Percentiles rank a stretch among this genome's conserved stretches.
phyloP scores from a whole-genome alignment of 2,329 filamentous ascomycete genomes.

The Botrytis porri region DNA sequence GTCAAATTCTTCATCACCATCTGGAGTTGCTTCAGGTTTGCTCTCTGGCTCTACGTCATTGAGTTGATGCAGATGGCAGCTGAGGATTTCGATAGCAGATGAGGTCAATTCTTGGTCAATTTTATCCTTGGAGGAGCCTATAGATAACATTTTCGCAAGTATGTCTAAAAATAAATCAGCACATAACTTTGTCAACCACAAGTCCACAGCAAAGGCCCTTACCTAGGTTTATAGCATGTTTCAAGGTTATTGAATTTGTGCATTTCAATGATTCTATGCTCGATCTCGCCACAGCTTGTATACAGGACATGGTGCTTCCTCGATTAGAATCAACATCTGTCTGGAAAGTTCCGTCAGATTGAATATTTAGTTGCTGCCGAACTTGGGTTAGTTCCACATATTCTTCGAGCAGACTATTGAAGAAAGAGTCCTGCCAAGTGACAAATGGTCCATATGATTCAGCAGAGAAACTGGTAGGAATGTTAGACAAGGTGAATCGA shows the following conservation, averaged over 20 bases:
- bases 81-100: constrained; percentile 10
- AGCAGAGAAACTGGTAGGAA: constrained; percentile 37
- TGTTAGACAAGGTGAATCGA: constrained; percentile 53
- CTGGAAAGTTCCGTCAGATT: constrained; percentile 16
- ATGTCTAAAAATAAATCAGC: constrained; percentile 19
- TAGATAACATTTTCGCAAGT: constrained; percentile 15
- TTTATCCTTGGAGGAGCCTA: constrained; percentile 13
- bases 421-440: constrained; percentile 56
- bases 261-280: constrained; percentile 25
- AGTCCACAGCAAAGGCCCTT: constrained; percentile 14
- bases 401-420: constrained; percentile 56
- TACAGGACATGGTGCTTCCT: constrained; percentile 27
- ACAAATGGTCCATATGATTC: constrained; percentile 50
- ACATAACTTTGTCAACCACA: neutral
- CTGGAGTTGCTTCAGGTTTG: constrained; percentile 23
- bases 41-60: neutral
- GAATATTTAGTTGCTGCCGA: constrained; percentile 24
- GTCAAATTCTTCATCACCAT: constrained; percentile 28
- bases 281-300: constrained; percentile 23
- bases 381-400: constrained; percentile 42
- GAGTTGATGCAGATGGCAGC: neutral
- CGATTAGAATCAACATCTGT: constrained; percentile 25
- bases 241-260: constrained; percentile 26
- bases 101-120: constrained; percentile 15
- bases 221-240: constrained; percentile 29